A percentile compares a stretch with the other conserved stretches of the same genome.
phyloP scores from a whole-genome alignment of 495 filamentous ascomycete species.

The Penicillium antarcticum region DNA sequence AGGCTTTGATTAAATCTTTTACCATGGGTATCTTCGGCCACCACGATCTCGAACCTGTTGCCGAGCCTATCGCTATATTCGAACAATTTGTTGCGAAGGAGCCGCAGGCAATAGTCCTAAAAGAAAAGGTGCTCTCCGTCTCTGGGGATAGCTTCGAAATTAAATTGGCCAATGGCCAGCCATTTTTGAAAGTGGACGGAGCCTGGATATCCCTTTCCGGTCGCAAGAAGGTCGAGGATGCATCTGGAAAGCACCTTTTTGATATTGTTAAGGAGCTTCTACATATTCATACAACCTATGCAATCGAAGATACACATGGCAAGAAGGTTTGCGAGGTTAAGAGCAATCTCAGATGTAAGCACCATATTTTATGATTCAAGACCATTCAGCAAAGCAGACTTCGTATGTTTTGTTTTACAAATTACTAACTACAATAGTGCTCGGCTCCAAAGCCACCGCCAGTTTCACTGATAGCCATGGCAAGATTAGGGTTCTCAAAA shows the following conservation, averaged over 20 bases:
- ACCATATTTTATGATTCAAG: not conserved
- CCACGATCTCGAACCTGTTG: constrained; percentile 16
- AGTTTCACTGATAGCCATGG: constrained; percentile 20
- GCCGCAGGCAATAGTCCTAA: constrained; percentile 47
- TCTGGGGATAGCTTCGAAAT: constrained; percentile 57
- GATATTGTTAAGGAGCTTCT: constrained; percentile 51
- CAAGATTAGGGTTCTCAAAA: constrained; percentile 13
- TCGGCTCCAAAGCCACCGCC: constrained; percentile 31
- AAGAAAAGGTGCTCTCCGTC: constrained; percentile 53
- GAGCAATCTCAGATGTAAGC: constrained; percentile 46
- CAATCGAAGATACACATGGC: constrained; percentile 31
- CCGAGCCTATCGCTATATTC: constrained; percentile 43
- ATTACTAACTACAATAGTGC: constrained; percentile 17
- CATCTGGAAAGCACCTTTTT: constrained; percentile 45
- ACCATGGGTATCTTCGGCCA: constrained; percentile 16
- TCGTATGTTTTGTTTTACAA: not conserved
- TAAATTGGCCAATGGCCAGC: constrained; percentile 38
- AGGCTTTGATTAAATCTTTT: not conserved
- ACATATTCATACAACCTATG: constrained; percentile 47
- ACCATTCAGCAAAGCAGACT: not conserved
- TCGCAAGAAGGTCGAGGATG: constrained; percentile 48
- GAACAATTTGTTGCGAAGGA: constrained; percentile 43
- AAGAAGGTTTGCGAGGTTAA: constrained; percentile 50
- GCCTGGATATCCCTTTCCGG: constrained; percentile 35
- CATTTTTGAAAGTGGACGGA: constrained; percentile 52